Conservation (phyloP, 1,284 basidiomycete genomes). For the Coniferiporia sulphurascens region DNA sequence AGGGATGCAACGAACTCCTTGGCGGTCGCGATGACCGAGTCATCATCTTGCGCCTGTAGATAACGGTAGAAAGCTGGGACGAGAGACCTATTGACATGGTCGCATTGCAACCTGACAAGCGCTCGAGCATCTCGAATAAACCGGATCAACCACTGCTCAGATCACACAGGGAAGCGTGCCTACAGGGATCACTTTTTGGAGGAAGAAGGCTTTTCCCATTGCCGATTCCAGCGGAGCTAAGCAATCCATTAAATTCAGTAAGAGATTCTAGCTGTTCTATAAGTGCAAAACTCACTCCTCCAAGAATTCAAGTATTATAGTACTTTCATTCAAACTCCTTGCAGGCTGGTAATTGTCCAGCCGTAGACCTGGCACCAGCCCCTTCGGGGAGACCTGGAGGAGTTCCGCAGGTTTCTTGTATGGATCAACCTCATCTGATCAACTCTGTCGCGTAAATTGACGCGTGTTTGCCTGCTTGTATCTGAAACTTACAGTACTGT, state of each 20-base stretch:
- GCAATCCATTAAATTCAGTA: background rate
- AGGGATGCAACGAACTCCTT: conserved; percentile 57
- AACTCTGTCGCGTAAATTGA: background rate
- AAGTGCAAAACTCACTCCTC: conserved; percentile 50
- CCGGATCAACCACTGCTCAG: background rate
- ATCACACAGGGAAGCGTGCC: conserved; percentile 19
- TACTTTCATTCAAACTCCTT: conserved; percentile 61
- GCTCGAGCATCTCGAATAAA: conserved; percentile 52
- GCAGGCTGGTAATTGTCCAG: conserved; percentile 49
- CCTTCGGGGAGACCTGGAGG: conserved; percentile 75
- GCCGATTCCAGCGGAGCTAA: conserved; percentile 42
- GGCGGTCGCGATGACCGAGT: conserved; percentile 49
- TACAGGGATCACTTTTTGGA: conserved; percentile 55
- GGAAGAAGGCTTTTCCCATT: conserved; percentile 53
- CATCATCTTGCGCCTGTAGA: conserved; percentile 66
- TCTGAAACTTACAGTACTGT: conserved; percentile 3
- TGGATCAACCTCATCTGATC: conserved; percentile 70
- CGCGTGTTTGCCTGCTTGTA: background rate
- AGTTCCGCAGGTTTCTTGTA: conserved; percentile 77
- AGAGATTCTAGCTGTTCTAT: background rate
- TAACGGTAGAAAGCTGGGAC: conserved; percentile 77
- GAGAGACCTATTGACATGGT: conserved; percentile 60
- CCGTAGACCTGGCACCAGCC: conserved; percentile 68
- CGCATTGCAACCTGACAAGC: conserved; percentile 61
- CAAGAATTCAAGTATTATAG: conserved; percentile 68